A percentile compares a stretch with the other conserved stretches of the same genome.
Conservation (phyloP, 768 basidiomycete genomes). For the Auricularia heimuer region DNA sequence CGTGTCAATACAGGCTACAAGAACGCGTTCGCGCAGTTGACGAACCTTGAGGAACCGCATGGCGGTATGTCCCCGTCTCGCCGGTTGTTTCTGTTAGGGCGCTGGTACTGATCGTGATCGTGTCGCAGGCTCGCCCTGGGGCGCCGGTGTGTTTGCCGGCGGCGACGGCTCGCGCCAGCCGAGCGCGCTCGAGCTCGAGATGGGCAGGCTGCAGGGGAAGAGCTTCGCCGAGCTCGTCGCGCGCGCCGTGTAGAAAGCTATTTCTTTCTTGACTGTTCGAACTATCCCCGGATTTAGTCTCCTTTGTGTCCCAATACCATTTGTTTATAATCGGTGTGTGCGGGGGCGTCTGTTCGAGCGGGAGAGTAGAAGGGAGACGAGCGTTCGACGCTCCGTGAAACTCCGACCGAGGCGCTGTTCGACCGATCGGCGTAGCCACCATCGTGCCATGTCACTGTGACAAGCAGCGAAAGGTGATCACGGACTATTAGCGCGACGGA, state of each 20-base stretch:
- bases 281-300: no score
- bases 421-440: no score
- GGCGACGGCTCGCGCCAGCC: slow-evolving; percentile 39
- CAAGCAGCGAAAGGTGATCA: no score
- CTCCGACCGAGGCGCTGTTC: no score
- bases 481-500: no score
- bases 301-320: no score
- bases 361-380: no score
- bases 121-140: slow-evolving; percentile 58
- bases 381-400: no score
- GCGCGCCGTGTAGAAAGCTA: neutral
- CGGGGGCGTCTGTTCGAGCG: no score
- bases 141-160: slow-evolving; percentile 55
- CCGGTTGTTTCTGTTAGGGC: neutral
- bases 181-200: slow-evolving; percentile 36
- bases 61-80: slow-evolving; percentile 2
- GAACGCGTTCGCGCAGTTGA: slow-evolving; percentile 25
- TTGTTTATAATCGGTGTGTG: no score
- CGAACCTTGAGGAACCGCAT: slow-evolving; percentile 1
- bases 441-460: no score
- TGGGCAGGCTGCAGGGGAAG: slow-evolving; percentile 39
- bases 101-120: neutral
- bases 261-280: neutral
- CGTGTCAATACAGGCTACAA: slow-evolving; percentile 41
- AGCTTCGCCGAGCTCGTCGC: neutral